Evolutionary conservation across 75 land plant species (phyloP).

Genomic region (Adiantum capillusveneris): DNA sequence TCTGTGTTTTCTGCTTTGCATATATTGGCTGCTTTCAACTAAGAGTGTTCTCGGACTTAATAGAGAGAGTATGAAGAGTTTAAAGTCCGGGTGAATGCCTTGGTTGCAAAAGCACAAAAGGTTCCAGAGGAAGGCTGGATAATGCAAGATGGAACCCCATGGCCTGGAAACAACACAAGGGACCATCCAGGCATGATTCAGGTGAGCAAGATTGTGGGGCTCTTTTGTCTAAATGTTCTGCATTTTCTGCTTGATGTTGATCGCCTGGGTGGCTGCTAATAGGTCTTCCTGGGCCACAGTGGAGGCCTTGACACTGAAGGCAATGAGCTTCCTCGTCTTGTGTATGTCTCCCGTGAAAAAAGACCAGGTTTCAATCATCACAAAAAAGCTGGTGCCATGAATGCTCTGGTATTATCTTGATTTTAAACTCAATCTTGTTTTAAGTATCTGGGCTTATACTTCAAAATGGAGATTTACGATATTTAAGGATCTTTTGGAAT

Average conservation of each 20-base stretch:
- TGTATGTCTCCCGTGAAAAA: constrained; percentile 89
- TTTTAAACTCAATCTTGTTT: too few species aligned
- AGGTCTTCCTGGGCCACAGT: constrained; percentile 78
- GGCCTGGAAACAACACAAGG: constrained; percentile 17
- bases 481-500: background rate
- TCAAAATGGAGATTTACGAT: too few species aligned
- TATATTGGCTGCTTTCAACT: background rate
- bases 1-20: background rate
- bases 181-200: constrained; percentile 28
- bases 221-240: constrained; percentile 2
- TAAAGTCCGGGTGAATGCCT: constrained; percentile 23
- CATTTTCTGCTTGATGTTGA: too few species aligned
- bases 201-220: constrained; percentile 6
- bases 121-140: constrained; percentile 23
- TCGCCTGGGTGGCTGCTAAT: background rate
- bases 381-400: constrained; percentile 90
- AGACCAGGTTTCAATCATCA: constrained; percentile 81
- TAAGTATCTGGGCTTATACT: too few species aligned
- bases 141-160: constrained; percentile 23
- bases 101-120: constrained; percentile 26
- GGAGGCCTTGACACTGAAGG: constrained; percentile 66
- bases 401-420: constrained; percentile 46
- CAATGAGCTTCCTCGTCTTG: constrained; percentile 67
- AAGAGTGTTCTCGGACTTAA: background rate
- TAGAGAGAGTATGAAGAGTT: constrained; percentile 28